A percentile compares a stretch with the other conserved stretches of the same genome.
phyloP scores from a whole-genome alignment of 75 land plant genomes.

The Ceratopteris richardii region DNA sequence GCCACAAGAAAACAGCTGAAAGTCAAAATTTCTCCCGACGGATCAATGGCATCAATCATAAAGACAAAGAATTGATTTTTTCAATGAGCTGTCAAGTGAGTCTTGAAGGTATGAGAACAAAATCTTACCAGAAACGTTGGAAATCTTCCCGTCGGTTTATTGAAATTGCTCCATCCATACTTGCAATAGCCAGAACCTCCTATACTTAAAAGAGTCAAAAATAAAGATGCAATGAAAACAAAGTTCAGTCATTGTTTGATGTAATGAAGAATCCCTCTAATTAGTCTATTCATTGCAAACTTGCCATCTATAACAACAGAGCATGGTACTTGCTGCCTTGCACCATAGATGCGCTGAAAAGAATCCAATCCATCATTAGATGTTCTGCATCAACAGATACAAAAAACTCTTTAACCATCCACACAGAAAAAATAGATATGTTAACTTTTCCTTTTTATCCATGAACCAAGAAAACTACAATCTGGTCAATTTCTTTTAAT shows the following conservation, averaged over 20 bases:
- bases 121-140: conserved; percentile 72
- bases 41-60: too few relatives aligned
- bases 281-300: conserved; percentile 2
- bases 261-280: too few relatives aligned
- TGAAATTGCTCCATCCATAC: conserved; percentile 76
- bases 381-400: neutral
- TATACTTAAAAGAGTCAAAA: conserved; percentile 13
- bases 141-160: conserved; percentile 47
- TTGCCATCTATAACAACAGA: conserved; percentile 68
- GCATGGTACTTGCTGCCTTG: conserved; percentile 44
- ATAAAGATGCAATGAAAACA: neutral
- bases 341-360: conserved; percentile 53
- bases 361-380: conserved; percentile 7
- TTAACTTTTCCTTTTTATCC: too few relatives aligned
- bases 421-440: neutral
- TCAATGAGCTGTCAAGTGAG: too few relatives aligned
- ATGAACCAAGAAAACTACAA: too few relatives aligned
- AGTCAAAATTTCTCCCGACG: too few relatives aligned
- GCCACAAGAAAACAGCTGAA: too few relatives aligned
- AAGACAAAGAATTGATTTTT: too few relatives aligned
- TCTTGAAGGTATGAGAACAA: too few relatives aligned
- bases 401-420: neutral
- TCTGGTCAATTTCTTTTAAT: too few relatives aligned
- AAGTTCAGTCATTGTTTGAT: too few relatives aligned
- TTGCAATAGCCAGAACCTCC: conserved; percentile 96